phyloP scores from a whole-genome alignment of 192 early-diverging fungal species.

The Umbelopsis sp. region DNA sequence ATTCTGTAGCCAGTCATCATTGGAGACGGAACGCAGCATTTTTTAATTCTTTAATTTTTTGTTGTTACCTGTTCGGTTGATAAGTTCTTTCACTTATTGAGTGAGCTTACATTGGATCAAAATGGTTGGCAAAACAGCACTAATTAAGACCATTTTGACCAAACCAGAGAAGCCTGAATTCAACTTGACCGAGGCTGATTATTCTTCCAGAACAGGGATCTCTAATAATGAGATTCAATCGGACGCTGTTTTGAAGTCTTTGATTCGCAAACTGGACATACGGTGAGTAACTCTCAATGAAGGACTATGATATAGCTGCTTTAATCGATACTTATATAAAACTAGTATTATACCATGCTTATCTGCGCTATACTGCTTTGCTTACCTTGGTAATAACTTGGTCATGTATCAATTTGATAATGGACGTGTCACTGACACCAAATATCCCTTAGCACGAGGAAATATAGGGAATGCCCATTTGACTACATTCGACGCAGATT shows the following conservation, averaged over 20 bases:
- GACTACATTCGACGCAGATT: slow-evolving; percentile 26
- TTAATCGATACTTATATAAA: background rate
- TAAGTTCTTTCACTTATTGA: background rate
- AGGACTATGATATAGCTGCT: background rate
- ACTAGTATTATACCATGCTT: background rate
- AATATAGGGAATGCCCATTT: slow-evolving; percentile 35
- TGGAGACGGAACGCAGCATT: background rate
- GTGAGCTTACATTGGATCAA: background rate
- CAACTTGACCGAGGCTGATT: background rate
- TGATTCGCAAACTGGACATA: slow-evolving; percentile 5
- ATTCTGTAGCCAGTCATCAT: background rate
- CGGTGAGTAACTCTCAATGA: background rate
- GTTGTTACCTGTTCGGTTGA: background rate
- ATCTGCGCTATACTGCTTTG: slow-evolving; percentile 10
- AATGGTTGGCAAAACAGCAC: background rate
- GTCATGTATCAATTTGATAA: no score
- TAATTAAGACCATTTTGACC: background rate
- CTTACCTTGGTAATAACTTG: background rate
- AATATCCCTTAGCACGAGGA: background rate
- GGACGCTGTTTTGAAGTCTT: background rate
- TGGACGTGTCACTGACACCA: background rate
- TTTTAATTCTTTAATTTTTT: background rate
- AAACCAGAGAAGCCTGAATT: background rate
- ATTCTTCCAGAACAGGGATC: background rate
- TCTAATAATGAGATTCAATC: background rate